Percentiles rank a stretch among this genome's conserved stretches.
phyloP scores from a whole-genome alignment of 495 filamentous ascomycete genomes.

The Clohesyomyces aquaticus region DNA sequence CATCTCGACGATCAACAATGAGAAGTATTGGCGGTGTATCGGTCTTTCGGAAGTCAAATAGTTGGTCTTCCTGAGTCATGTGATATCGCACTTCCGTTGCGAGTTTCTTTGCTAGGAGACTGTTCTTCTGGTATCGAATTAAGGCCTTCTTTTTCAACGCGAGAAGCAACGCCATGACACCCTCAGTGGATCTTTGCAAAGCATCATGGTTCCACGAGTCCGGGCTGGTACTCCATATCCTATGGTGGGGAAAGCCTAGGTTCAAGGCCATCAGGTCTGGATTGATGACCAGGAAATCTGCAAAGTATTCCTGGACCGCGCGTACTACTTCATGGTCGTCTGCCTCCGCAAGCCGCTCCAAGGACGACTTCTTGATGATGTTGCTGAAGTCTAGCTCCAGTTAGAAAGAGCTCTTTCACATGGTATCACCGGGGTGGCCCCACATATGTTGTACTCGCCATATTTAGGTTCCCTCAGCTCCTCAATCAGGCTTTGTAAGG shows the following conservation, averaged over 20 bases:
- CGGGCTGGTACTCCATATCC: conserved; percentile 73
- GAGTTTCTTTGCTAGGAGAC: conserved; percentile 85
- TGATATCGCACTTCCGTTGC: conserved; percentile 90
- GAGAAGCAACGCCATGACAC: conserved; percentile 77
- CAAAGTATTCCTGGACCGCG: conserved; percentile 90
- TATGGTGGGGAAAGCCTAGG: conserved; percentile 70
- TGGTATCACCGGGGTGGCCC: conserved; percentile 1
- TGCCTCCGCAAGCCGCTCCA: conserved; percentile 94
- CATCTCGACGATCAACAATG: conserved; percentile 88
- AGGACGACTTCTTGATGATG: conserved; percentile 91
- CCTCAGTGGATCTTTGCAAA: conserved; percentile 81
- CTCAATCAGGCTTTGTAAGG: conserved; percentile 91
- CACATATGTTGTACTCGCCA: conserved; percentile 92
- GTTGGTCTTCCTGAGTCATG: conserved; percentile 91
- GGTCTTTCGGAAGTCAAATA: conserved; percentile 94
- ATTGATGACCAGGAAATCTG: conserved; percentile 93
- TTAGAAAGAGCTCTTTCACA: too few relatives aligned
- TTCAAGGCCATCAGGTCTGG: conserved; percentile 88
- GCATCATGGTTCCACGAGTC: conserved; percentile 91
- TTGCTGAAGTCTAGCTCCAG: conserved; percentile 78
- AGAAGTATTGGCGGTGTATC: conserved; percentile 94
- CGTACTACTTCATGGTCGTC: conserved; percentile 97
- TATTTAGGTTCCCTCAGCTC: conserved; percentile 96
- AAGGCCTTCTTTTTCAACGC: conserved; percentile 94
- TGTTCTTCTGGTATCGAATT: conserved; percentile 93